These are phyloP conservation scores for Baudoinia panamericana DNA, from an alignment of 495 filamentous ascomycete species.

Conservation along the genomic window DNA sequence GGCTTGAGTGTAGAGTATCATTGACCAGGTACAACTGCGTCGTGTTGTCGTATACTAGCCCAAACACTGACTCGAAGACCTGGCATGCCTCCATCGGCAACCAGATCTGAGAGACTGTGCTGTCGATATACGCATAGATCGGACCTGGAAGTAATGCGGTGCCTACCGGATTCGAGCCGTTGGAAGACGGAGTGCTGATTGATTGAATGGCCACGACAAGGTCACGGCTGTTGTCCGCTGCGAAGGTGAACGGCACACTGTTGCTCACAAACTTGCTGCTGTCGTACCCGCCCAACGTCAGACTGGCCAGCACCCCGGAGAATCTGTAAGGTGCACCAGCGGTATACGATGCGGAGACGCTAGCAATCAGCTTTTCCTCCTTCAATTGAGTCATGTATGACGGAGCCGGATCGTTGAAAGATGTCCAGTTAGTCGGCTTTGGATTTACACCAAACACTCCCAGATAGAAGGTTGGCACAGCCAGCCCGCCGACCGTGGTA, in stretches of 20 bases:
- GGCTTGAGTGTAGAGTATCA: slow-evolving; percentile 21
- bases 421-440: slow-evolving; percentile 28
- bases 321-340: slow-evolving; percentile 23
- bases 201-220: slow-evolving; percentile 25
- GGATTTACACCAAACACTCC: slow-evolving; percentile 27
- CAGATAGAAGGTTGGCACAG: slow-evolving; percentile 24
- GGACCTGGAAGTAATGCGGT: slow-evolving; percentile 20
- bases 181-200: slow-evolving; percentile 20
- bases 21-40: slow-evolving; percentile 27
- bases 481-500: slow-evolving; percentile 23
- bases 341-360: slow-evolving; percentile 27
- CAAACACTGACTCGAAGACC: slow-evolving; percentile 27
- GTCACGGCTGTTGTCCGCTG: slow-evolving; percentile 21
- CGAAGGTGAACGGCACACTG: slow-evolving; percentile 21
- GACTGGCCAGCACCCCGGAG: slow-evolving; percentile 3
- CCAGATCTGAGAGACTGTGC: slow-evolving; percentile 27
- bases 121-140: slow-evolving; percentile 24
- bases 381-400: slow-evolving; percentile 24
- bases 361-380: slow-evolving; percentile 25
- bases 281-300: slow-evolving; percentile 30
- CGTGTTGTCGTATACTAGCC: slow-evolving; percentile 23
- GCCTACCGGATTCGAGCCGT: slow-evolving; percentile 9
- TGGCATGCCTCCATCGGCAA: slow-evolving; percentile 25
- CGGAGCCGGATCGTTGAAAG: slow-evolving; percentile 21
- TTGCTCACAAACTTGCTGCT: slow-evolving; percentile 21